Base-by-base conservation (phyloP, 139 green algal species). In the Tetradesmus obliquus region DNA sequence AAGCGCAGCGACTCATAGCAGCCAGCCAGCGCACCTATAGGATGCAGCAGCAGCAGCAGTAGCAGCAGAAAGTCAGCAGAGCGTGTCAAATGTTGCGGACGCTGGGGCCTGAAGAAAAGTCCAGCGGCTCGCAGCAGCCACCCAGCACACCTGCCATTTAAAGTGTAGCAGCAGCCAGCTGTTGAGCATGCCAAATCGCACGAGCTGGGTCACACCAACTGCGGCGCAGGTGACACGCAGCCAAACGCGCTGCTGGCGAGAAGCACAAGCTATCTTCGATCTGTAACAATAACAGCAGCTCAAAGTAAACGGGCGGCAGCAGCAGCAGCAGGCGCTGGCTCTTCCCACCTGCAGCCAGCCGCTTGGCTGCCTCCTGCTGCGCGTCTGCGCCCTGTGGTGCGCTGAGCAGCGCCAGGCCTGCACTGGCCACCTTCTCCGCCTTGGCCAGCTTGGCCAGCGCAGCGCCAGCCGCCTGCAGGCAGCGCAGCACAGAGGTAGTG, bases 1-100 rank as follows among this genome's bases (percentile, higher is more conserved):
- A 99, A 99, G 20, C 98, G 95, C 1, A 93, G 97, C 85, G 95
- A 93, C 94, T 99, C 98, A 86, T 98, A 99, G 55, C 91, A 96
- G 58, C 95, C 97, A 32, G 97, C 89, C 15, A 98, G 83, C 13
- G 95, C 88, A 45, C 98, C 98, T 82, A 90, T 76, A 92, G 86
- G 0, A 6, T 71, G 60, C 60, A 20, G 2, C 60, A 20, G 60
- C 15, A 13, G 2, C 15, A 76, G 17, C 15, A 76, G 66, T 19
- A 76, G 60, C 20, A 57, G 24, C 6, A 32, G 45, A 22, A 24
- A 20, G 15, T 58, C 72, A 86, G 55, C 24, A 0, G 32, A 45
- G 32, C 32, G 32, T 45, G 32, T 45, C 32, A 45, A 45, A 45
- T 45, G 32, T 45, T 45, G 32, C 32, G 32, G 32, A 45, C 32